A percentile compares a stretch with the other conserved stretches of the same genome.
These are phyloP conservation scores for Myrica gale DNA, from an alignment of 306 rosid species.

Conservation along the genomic window DNA sequence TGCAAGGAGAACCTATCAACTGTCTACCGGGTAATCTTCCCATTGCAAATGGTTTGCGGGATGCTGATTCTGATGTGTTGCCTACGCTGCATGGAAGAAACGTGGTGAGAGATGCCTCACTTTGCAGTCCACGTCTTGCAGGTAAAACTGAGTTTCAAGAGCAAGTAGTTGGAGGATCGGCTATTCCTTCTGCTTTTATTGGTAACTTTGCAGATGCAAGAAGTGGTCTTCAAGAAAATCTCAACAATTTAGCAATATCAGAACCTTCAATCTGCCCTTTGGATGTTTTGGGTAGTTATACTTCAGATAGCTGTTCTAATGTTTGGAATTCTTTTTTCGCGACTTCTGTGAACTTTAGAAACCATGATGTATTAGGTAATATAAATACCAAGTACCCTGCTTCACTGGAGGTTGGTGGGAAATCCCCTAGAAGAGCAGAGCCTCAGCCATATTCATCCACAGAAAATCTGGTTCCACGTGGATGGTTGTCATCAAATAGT, in stretches of 20 bases:
- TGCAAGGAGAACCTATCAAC: conserved; percentile 31
- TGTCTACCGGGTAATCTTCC: conserved; percentile 27
- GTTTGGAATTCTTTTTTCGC: conserved; percentile 10
- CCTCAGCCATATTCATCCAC: conserved; percentile 37
- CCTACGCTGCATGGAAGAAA: conserved; percentile 35
- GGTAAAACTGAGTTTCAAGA: conserved; percentile 41
- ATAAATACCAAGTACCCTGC: conserved; percentile 34
- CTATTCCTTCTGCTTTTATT: conserved; percentile 39
- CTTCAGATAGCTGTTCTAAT: conserved; percentile 43
- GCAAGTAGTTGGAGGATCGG: conserved; percentile 33
- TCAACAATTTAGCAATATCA: conserved; percentile 40
- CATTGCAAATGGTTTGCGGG: conserved; percentile 22
- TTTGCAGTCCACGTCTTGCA: conserved; percentile 33
- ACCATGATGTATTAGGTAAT: conserved; percentile 39
- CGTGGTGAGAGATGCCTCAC: conserved; percentile 30
- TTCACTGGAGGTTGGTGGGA: conserved; percentile 31
- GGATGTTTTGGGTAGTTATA: conserved; percentile 35
- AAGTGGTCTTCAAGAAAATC: conserved; percentile 44
- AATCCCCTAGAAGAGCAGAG: conserved; percentile 20
- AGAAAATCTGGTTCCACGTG: conserved; percentile 44
- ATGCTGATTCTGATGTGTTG: conserved; percentile 34
- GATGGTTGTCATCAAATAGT: conserved; percentile 50
- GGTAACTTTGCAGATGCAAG: conserved; percentile 47
- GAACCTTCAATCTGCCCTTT: conserved; percentile 35
- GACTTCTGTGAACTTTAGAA: conserved; percentile 28